These are phyloP conservation scores for Infundibulicybe gibba DNA, from an alignment of 768 basidiomycete genomes.

Conservation along the genomic window DNA sequence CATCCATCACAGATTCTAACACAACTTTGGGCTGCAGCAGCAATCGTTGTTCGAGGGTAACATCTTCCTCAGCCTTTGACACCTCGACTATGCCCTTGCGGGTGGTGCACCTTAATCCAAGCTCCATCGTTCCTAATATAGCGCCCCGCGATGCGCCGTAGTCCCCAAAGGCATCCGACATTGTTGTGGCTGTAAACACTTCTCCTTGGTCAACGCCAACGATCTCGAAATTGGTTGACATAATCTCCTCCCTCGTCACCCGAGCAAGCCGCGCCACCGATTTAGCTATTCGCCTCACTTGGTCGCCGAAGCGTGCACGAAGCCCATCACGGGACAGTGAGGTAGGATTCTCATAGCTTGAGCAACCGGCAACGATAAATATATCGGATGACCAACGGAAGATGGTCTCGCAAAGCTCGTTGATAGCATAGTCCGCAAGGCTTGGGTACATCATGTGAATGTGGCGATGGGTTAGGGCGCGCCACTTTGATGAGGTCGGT, in stretches of 20 bases:
- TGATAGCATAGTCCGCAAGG: conserved; percentile 60
- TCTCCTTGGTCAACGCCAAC: conserved; percentile 54
- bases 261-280: conserved; percentile 60
- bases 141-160: conserved; percentile 45
- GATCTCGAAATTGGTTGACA: conserved; percentile 75
- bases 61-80: conserved; percentile 28
- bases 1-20: conserved; percentile 61
- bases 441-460: conserved; percentile 68
- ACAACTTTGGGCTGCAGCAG: conserved; percentile 75
- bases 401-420: conserved; percentile 72
- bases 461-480: conserved; percentile 66
- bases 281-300: conserved; percentile 63
- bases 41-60: conserved; percentile 50
- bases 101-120: conserved; percentile 67
- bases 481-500: conserved; percentile 75
- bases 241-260: conserved; percentile 68
- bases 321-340: conserved; percentile 28
- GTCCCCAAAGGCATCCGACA: conserved; percentile 51
- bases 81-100: conserved; percentile 28
- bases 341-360: conserved; percentile 31
- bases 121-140: conserved; percentile 67
- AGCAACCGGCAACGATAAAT: conserved; percentile 59
- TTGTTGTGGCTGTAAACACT: conserved; percentile 34
- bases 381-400: conserved; percentile 70
- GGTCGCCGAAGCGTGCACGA: conserved; percentile 49